These are phyloP conservation scores for Fusarium torulosum DNA, from an alignment of 2,329 filamentous ascomycete species.

Conservation along the genomic window DNA sequence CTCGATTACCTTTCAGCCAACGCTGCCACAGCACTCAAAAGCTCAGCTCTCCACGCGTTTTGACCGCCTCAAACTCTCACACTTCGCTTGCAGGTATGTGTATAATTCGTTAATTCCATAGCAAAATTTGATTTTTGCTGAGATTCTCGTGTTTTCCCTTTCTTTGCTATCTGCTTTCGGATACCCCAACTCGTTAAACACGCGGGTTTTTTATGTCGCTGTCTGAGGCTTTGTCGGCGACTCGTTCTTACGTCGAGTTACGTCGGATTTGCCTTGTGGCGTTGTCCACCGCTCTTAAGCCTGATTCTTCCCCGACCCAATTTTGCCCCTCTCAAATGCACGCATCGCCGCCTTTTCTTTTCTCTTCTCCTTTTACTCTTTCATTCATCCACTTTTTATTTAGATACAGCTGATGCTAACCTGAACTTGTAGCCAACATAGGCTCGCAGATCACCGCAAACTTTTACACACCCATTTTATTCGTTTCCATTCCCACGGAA, in stretches of 20 bases:
- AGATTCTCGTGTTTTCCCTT: background rate
- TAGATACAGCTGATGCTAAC: slow-evolving; percentile 37
- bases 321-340: slow-evolving; percentile 46
- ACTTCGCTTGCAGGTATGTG: slow-evolving; percentile 44
- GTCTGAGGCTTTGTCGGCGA: slow-evolving; percentile 23
- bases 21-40: slow-evolving; percentile 29
- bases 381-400: slow-evolving; percentile 23
- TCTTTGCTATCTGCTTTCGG: slow-evolving; percentile 5
- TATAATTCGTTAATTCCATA: background rate
- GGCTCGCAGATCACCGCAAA: slow-evolving; percentile 43
- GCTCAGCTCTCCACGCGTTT: slow-evolving; percentile 39
- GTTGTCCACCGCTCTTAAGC: slow-evolving; percentile 46
- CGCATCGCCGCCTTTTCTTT: slow-evolving; percentile 36
- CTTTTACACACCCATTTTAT: slow-evolving; percentile 6
- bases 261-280: slow-evolving; percentile 48
- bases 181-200: slow-evolving; percentile 13
- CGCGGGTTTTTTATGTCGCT: slow-evolving; percentile 23
- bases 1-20: slow-evolving; percentile 22
- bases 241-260: slow-evolving; percentile 37
- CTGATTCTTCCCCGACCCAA: slow-evolving; percentile 43
- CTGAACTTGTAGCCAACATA: slow-evolving; percentile 30
- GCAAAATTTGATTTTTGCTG: background rate
- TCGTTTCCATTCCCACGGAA: slow-evolving; percentile 41
- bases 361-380: slow-evolving; percentile 26
- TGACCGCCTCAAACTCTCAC: slow-evolving; percentile 44